Conservation (phyloP, 2,329 filamentous ascomycete species). For the Colletotrichum echinochloae region DNA sequence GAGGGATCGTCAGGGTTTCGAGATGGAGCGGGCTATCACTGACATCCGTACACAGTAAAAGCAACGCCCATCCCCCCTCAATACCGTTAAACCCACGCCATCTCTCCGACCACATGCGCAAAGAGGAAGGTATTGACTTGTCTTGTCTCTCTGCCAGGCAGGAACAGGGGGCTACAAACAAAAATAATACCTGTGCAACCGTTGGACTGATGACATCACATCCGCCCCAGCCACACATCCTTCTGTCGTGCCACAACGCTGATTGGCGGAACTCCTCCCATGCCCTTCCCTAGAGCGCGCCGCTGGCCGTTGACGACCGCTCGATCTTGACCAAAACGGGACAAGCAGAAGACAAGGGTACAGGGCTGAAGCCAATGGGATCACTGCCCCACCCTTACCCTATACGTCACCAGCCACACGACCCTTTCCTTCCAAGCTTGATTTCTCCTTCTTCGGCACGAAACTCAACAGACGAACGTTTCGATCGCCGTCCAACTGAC, state of each 20-base stretch:
- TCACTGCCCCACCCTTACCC: background rate
- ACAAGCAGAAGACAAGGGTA: slow-evolving; percentile 23
- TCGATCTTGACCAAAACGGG: slow-evolving; percentile 2
- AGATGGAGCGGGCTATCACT: slow-evolving; percentile 1
- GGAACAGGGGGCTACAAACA: background rate
- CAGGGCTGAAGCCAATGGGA: slow-evolving; percentile 35
- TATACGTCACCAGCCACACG: slow-evolving; percentile 41
- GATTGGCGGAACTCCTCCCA: slow-evolving; percentile 13
- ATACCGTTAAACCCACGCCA: background rate
- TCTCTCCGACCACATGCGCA: background rate
- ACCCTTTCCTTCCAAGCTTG: slow-evolving; percentile 31
- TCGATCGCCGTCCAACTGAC: background rate
- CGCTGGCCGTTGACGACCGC: background rate
- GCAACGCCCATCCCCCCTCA: background rate
- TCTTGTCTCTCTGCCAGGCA: background rate
- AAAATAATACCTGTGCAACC: background rate
- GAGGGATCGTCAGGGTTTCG: background rate
- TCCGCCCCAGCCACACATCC: slow-evolving; percentile 15
- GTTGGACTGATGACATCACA: slow-evolving; percentile 34
- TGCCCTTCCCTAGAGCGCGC: background rate
- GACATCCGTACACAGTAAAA: slow-evolving; percentile 20
- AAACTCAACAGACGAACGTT: background rate
- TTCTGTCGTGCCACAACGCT: slow-evolving; percentile 3
- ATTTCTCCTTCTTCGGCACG: slow-evolving; percentile 8
- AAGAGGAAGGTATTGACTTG: background rate